These are phyloP conservation scores for Elaeis guineensis DNA, from an alignment of 176 grass and related monocot species.

Conservation along the genomic window DNA sequence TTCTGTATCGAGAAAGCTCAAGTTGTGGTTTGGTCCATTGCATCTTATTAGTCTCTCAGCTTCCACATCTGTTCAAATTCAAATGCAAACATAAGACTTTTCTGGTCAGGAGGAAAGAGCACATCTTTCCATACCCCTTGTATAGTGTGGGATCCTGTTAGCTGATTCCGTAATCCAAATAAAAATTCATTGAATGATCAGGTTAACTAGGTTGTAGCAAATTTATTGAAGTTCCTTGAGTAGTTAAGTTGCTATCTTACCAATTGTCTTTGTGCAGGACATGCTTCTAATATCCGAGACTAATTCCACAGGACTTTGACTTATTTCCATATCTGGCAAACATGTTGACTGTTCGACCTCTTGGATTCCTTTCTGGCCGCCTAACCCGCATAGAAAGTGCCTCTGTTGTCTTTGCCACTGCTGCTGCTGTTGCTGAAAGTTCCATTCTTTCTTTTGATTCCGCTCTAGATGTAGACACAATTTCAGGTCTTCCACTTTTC, in stretches of 20 bases:
- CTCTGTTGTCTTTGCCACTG: constrained; percentile 21
- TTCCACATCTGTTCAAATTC: constrained; percentile 28
- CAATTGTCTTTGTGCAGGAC: no score
- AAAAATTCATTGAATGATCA: no score
- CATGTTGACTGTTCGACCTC: constrained; percentile 23
- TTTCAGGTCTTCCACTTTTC: constrained; percentile 63
- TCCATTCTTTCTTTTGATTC: constrained; percentile 48
- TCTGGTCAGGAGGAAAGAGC: no score
- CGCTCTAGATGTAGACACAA: constrained; percentile 40
- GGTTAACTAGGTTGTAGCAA: no score
- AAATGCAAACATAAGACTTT: not conserved
- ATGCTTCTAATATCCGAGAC: constrained; percentile 3
- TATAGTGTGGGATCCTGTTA: no score
- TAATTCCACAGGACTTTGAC: constrained; percentile 30
- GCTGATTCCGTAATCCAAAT: no score
- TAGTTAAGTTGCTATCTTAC: no score
- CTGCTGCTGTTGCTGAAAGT: constrained; percentile 24
- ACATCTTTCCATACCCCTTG: no score
- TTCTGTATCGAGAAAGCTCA: constrained; percentile 12
- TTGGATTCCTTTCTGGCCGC: constrained; percentile 30
- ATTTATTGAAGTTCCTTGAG: no score
- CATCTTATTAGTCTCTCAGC: constrained; percentile 18
- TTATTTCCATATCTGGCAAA: constrained; percentile 19
- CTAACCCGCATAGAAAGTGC: constrained; percentile 33
- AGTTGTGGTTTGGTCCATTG: constrained; percentile 23